Conservation (phyloP, 1,284 basidiomycete species). For the Leccinum pachyderme region DNA sequence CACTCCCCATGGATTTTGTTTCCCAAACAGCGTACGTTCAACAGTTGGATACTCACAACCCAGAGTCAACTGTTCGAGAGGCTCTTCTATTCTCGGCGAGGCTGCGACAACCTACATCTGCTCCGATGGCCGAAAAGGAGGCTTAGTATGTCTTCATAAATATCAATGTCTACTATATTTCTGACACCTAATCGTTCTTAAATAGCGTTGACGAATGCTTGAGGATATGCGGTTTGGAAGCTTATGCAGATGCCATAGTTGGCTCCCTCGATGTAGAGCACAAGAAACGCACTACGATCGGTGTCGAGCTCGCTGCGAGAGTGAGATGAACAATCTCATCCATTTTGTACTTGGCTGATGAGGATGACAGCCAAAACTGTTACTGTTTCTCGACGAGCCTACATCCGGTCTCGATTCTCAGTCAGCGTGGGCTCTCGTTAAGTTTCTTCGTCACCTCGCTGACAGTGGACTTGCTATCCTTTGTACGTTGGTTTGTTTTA, state of each 20-base stretch:
- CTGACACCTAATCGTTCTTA: neutral
- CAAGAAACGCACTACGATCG: conserved; percentile 78
- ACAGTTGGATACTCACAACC: conserved; percentile 75
- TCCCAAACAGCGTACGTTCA: conserved; percentile 70
- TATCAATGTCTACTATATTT: neutral
- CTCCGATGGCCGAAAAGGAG: conserved; percentile 72
- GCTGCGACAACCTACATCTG: conserved; percentile 71
- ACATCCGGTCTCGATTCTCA: conserved; percentile 89
- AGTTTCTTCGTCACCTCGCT: conserved; percentile 75
- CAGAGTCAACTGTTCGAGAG: conserved; percentile 75
- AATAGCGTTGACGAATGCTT: conserved; percentile 72
- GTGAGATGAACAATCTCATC: conserved; percentile 30
- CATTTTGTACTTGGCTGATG: neutral
- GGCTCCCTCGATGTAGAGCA: conserved; percentile 74
- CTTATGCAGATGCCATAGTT: conserved; percentile 72
- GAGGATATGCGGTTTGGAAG: conserved; percentile 73
- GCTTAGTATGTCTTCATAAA: conserved; percentile 54
- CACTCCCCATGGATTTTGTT: conserved; percentile 71
- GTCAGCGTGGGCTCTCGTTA: conserved; percentile 82
- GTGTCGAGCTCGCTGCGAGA: conserved; percentile 79
- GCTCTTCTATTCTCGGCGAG: conserved; percentile 80
- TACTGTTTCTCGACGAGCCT: conserved; percentile 82
- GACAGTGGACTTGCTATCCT: conserved; percentile 72
- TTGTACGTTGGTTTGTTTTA: conserved; percentile 57
- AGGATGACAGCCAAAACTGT: conserved; percentile 54